phyloP scores from a whole-genome alignment of 352 stramenopile genomes.

The Phytophthora syringae region DNA sequence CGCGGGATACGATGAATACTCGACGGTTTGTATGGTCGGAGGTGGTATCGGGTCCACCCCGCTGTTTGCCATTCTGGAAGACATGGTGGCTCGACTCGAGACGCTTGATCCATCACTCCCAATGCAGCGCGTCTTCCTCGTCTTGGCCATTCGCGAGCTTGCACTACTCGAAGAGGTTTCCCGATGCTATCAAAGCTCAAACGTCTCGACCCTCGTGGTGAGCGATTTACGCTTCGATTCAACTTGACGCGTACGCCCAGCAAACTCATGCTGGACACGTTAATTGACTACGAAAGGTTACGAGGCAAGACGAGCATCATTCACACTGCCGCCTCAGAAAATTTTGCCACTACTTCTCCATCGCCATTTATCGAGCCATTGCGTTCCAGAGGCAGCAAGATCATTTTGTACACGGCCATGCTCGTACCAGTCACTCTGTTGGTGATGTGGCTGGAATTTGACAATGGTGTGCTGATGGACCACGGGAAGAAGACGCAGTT shows the following conservation, averaged over 20 bases:
- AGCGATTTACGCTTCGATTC: slow-evolving; percentile 37
- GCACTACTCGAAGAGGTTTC: slow-evolving; percentile 49
- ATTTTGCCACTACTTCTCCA: slow-evolving; percentile 10
- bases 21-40: slow-evolving; percentile 51
- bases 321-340: not conserved
- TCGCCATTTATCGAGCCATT: slow-evolving; percentile 45
- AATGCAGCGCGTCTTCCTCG: slow-evolving; percentile 42
- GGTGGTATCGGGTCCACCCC: slow-evolving; percentile 62
- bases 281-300: slow-evolving; percentile 38
- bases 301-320: slow-evolving; percentile 10
- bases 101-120: slow-evolving; percentile 7
- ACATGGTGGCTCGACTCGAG: slow-evolving; percentile 40
- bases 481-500: slow-evolving; percentile 43
- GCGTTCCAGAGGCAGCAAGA: slow-evolving; percentile 31
- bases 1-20: slow-evolving; percentile 48
- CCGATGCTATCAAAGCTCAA: slow-evolving; percentile 39
- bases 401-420: slow-evolving; percentile 37
- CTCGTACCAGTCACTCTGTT: slow-evolving; percentile 29
- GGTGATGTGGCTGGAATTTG: slow-evolving; percentile 47
- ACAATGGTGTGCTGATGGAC: slow-evolving; percentile 39
- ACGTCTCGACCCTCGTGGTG: slow-evolving; percentile 28
- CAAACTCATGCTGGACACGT: slow-evolving; percentile 20
- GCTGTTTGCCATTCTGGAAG: slow-evolving; percentile 60
- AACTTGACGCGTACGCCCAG: slow-evolving; percentile 40
- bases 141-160: slow-evolving; percentile 52